phyloP scores from a whole-genome alignment of 1,284 basidiomycete genomes.

The Meira miltonrushii region DNA sequence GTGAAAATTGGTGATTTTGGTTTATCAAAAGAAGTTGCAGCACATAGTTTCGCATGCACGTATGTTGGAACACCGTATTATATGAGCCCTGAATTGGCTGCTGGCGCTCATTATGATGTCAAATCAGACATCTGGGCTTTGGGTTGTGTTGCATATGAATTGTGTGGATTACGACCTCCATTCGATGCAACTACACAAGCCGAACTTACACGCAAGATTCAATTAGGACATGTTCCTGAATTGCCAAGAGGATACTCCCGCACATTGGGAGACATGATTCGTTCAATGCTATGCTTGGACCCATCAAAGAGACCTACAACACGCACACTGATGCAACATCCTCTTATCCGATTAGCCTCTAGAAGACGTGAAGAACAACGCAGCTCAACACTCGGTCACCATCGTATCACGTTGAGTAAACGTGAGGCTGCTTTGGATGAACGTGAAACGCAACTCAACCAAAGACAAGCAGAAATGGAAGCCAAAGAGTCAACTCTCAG shows the following conservation, averaged over 20 bases:
- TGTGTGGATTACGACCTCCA: conserved; percentile 73
- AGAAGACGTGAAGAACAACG: conserved; percentile 14
- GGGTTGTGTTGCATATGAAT: conserved; percentile 90
- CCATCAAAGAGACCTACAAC: conserved; percentile 78
- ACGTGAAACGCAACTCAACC: conserved; percentile 5
- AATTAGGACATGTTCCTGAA: conserved; percentile 78
- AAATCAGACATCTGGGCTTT: conserved; percentile 98
- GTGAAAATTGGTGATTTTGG: conserved; percentile 97
- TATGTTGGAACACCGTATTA: conserved; percentile 98
- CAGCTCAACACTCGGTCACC: conserved; percentile 56
- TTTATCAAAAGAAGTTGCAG: conserved; percentile 79
- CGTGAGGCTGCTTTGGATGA: conserved; percentile 53
- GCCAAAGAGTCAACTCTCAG: conserved; percentile 4
- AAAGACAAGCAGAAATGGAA: conserved; percentile 17
- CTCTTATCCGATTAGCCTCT: conserved; percentile 65
- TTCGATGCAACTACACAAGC: conserved; percentile 84
- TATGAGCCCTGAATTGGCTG: conserved; percentile 96
- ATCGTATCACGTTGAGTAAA: conserved; percentile 58
- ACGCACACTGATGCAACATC: conserved; percentile 69
- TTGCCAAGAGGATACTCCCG: conserved; percentile 75
- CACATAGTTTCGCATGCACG: conserved; percentile 77
- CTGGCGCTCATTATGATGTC: conserved; percentile 90
- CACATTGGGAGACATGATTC: conserved; percentile 67
- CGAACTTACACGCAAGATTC: conserved; percentile 74
- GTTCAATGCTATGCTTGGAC: conserved; percentile 64